Conservation (phyloP, 148 eudicot species). For the Pouteria glomerata region DNA sequence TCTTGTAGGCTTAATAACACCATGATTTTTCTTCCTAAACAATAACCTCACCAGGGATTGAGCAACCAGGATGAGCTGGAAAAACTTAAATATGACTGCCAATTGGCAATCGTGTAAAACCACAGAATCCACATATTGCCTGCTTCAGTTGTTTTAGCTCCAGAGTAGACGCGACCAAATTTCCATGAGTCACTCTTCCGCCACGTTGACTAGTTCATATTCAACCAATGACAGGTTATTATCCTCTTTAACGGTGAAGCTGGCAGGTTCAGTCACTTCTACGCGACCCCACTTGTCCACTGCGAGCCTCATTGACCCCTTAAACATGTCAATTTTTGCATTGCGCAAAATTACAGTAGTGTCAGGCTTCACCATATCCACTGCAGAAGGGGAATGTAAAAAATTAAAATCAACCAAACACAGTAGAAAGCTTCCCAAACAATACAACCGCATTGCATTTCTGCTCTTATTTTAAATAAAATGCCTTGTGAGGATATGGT, state of each 20-base stretch:
- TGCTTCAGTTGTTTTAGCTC: constrained; percentile 15
- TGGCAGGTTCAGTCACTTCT: constrained; percentile 39
- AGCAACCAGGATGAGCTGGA: background rate
- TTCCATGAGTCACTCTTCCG: constrained; percentile 24
- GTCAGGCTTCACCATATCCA: constrained; percentile 51
- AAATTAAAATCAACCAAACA: background rate
- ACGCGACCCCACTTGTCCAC: constrained; percentile 61
- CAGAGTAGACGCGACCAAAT: background rate
- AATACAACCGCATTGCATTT: too few species aligned
- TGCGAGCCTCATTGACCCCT: constrained; percentile 69
- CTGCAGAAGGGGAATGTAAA: constrained; percentile 16
- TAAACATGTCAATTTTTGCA: constrained; percentile 66
- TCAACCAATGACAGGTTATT: constrained; percentile 59
- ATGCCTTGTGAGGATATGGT: too few species aligned
- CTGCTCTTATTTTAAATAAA: too few species aligned
- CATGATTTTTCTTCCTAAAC: too few species aligned
- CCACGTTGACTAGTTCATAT: constrained; percentile 57
- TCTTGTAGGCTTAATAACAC: too few species aligned
- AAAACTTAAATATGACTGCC: constrained; percentile 14
- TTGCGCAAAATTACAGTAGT: constrained; percentile 54
- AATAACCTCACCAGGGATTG: constrained; percentile 3
- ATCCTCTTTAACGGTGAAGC: constrained; percentile 47
- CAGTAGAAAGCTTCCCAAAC: background rate
- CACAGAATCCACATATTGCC: constrained; percentile 14
- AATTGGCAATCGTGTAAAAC: constrained; percentile 12